phyloP scores from a whole-genome alignment of 768 basidiomycete species.

The Auriculariales sp. region DNA sequence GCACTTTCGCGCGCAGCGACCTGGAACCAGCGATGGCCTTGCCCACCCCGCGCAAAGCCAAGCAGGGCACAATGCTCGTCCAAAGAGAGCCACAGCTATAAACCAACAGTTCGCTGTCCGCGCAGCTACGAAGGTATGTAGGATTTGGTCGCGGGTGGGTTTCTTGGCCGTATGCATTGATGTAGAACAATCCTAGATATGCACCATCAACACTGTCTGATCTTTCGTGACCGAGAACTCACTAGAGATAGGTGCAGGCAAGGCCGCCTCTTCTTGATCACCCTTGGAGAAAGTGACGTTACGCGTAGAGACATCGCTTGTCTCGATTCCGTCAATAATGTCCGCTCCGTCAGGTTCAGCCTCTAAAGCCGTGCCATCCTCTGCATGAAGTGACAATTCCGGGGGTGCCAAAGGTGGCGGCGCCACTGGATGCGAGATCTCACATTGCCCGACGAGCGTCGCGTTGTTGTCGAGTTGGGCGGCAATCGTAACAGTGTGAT shows the following conservation, averaged over 20 bases:
- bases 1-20: slow-evolving; percentile 60
- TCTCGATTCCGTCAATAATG: slow-evolving; percentile 44
- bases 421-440: slow-evolving; percentile 74
- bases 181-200: slow-evolving; percentile 2
- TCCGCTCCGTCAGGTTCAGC: slow-evolving; percentile 1
- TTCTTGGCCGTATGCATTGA: slow-evolving; percentile 25
- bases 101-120: slow-evolving; percentile 51
- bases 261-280: background rate
- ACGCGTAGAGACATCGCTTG: slow-evolving; percentile 27
- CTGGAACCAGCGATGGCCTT: slow-evolving; percentile 60
- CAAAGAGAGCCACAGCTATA: slow-evolving; percentile 92
- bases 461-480: slow-evolving; percentile 57
- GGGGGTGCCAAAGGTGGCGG: background rate
- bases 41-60: slow-evolving; percentile 72
- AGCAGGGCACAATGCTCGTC: slow-evolving; percentile 91
- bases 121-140: slow-evolving; percentile 54
- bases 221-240: background rate
- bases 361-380: slow-evolving; percentile 1
- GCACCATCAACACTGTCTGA: background rate
- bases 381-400: slow-evolving; percentile 2
- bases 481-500: slow-evolving; percentile 90
- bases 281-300: slow-evolving; percentile 53
- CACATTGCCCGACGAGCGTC: slow-evolving; percentile 79
- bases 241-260: slow-evolving; percentile 1
- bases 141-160: slow-evolving; percentile 83